phyloP scores from a whole-genome alignment of 495 filamentous ascomycete species.

The Trichoderma erinaceum region DNA sequence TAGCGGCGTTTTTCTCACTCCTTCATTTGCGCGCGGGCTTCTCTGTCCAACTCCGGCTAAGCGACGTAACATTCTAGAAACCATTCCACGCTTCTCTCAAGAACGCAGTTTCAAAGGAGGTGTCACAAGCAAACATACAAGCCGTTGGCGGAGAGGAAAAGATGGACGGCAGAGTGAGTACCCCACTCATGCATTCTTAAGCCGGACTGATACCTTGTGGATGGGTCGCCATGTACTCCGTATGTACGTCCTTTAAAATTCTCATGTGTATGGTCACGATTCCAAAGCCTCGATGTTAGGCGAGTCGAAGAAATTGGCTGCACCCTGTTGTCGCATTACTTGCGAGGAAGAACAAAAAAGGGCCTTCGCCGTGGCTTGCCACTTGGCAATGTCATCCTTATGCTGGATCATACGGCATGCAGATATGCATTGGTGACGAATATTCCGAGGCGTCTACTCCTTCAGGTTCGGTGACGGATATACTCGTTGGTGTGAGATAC shows the following conservation, averaged over 20 bases:
- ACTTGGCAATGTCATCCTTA: background rate
- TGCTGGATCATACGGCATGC: background rate
- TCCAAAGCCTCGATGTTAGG: background rate
- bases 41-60: background rate
- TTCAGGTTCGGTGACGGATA: background rate
- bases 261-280: background rate
- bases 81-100: background rate
- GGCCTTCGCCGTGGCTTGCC: background rate
- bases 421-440: background rate
- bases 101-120: background rate
- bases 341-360: too few species aligned
- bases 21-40: background rate
- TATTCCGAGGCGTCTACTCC: background rate
- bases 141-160: background rate
- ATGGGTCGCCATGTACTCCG: background rate
- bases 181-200: background rate
- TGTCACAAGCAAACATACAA: background rate
- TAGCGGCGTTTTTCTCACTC: background rate
- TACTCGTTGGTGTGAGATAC: background rate
- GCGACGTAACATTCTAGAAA: constrained; percentile 7
- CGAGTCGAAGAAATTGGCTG: background rate
- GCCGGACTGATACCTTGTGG: background rate
- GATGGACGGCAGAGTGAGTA: background rate
- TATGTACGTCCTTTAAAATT: constrained; percentile 1
- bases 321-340: background rate